These are phyloP conservation scores for Ophiostoma pallidulum DNA, from an alignment of 2,329 filamentous ascomycete species.

Conservation along the genomic window DNA sequence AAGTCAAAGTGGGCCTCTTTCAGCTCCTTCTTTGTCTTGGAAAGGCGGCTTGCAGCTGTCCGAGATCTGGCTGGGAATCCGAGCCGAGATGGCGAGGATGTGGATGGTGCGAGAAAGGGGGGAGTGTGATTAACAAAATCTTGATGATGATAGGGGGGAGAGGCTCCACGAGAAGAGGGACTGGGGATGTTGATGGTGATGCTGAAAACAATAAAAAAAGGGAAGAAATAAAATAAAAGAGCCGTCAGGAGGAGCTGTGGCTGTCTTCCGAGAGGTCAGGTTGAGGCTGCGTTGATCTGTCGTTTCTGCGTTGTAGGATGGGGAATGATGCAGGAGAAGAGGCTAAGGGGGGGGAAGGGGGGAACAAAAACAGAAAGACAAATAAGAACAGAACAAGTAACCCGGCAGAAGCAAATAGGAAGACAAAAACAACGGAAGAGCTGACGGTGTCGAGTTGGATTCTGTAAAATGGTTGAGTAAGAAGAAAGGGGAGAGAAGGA, in stretches of 20 bases:
- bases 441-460: too few species aligned
- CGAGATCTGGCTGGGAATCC: not conserved
- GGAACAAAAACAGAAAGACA: constrained; percentile 4
- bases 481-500: not conserved
- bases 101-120: not conserved
- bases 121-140: constrained; percentile 1
- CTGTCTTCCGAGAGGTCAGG: constrained; percentile 4
- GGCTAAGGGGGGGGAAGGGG: not conserved
- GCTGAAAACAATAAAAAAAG: too few species aligned
- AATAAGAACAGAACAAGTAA: not conserved
- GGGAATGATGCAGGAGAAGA: not conserved
- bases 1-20: not conserved
- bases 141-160: not conserved
- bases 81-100: not conserved
- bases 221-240: too few species aligned
- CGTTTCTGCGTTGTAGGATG: not conserved
- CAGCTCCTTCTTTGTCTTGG: not conserved
- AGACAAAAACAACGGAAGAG: not conserved
- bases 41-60: not conserved
- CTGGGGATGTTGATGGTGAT: too few species aligned
- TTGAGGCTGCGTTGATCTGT: not conserved
- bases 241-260: not conserved
- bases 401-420: not conserved
- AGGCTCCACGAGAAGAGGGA: not conserved
- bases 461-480: constrained; percentile 3